Base-by-base conservation (phyloP, 1,284 basidiomycete genomes). In the Moesziomyces parantarcticus region DNA sequence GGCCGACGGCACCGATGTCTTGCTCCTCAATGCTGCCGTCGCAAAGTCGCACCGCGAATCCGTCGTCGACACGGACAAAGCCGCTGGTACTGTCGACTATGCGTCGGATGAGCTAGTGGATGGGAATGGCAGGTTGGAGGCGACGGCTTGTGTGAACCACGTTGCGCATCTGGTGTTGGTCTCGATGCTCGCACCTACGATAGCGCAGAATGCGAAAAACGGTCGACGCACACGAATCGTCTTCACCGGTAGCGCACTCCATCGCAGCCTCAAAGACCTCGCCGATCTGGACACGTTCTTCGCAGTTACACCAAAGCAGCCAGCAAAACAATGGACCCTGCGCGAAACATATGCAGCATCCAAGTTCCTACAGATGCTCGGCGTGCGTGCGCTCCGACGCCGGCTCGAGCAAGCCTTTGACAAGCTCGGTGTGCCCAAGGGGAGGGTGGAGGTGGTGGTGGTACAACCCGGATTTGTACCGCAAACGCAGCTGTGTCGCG, bases 351-450 rank as follows among this genome's bases (percentile, higher is more conserved):
- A 75, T 36, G 71, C 58, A 3, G 66, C 66, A 0, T 75, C 71
- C n/a, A 75, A 75, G 41, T 69, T 66, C 48, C 59, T 75, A 10
- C 71, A 75, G 50, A 70, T 75, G 71, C 62, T 75, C 3, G 71
- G 71, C 22, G 44, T 75, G 5, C 71, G 71, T 23, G 65, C 66
- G 5, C 53, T 66, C 21, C 71, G 66, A 25, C 61, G 66, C n/a
- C 53, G 59, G 0, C 29, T 74, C 20, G 48, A 68, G n/a, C 20
- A 44, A 0, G 36, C 50, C 3, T 44, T 68, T 3, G 34, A 48
- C 4, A 29, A 39, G 14, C 41, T 32, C 1, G 29, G 5, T 0
- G 50, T 49, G 0, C 42, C 58, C 1, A 26, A 41, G 4, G 58
- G 39, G 1, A 53, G 47, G 1, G 52, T 74, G 9, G 58, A 75